Conservation (phyloP, 768 basidiomycete genomes). For the Coprinopsis sp. region DNA sequence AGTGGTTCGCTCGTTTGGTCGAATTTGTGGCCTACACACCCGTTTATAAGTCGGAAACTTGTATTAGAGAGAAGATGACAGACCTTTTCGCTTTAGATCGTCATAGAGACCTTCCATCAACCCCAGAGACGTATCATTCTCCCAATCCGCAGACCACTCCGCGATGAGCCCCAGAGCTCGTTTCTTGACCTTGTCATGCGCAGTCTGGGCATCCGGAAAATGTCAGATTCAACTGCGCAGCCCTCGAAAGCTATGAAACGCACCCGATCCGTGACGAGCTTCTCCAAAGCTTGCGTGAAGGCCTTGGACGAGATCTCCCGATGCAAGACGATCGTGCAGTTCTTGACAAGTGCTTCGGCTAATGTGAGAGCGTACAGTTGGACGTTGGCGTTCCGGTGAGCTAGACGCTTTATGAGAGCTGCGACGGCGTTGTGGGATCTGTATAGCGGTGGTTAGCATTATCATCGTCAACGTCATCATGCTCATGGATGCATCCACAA, state of each 20-base stretch:
- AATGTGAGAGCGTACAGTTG: slow-evolving; percentile 91
- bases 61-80: slow-evolving; percentile 4
- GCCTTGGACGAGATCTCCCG: slow-evolving; percentile 85
- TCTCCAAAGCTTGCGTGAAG: slow-evolving; percentile 87
- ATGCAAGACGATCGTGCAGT: slow-evolving; percentile 76
- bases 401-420: slow-evolving; percentile 82
- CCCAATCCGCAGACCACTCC: slow-evolving; percentile 82
- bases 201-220: slow-evolving; percentile 63
- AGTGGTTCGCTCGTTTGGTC: slow-evolving; percentile 55
- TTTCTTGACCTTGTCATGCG: slow-evolving; percentile 86
- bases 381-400: slow-evolving; percentile 94
- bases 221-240: slow-evolving; percentile 3
- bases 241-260: slow-evolving; percentile 16
- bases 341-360: slow-evolving; percentile 86
- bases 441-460: too few species aligned
- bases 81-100: slow-evolving; percentile 77
- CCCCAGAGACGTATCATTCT: slow-evolving; percentile 72
- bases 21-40: slow-evolving; percentile 62
- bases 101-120: slow-evolving; percentile 91
- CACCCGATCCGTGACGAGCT: slow-evolving; percentile 85
- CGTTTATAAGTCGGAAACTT: slow-evolving; percentile 1
- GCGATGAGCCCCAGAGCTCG: slow-evolving; percentile 69
- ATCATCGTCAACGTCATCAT: too few species aligned
- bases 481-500: too few species aligned
- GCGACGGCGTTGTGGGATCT: slow-evolving; percentile 86